Evolutionary conservation across 345 rosid species (phyloP).

Genomic region (Microthlaspi erraticum): DNA sequence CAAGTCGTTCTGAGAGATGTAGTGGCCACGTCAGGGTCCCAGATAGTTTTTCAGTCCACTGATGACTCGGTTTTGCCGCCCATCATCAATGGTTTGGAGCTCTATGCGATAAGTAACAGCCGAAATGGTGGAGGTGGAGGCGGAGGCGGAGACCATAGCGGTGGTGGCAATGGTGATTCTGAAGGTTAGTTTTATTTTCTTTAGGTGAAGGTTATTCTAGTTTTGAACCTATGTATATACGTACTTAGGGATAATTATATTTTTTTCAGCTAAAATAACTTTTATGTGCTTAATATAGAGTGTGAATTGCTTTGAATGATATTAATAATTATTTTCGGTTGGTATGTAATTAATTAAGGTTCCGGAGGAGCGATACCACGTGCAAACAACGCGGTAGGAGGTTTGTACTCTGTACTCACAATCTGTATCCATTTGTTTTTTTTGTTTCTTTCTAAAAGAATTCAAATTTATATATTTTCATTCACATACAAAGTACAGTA

Average conservation of each 20-base stretch:
- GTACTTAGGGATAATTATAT: too few relatives aligned
- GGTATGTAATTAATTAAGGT: not conserved
- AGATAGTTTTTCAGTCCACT: constrained; percentile 32
- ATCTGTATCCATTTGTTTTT: too few relatives aligned
- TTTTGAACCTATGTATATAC: not conserved
- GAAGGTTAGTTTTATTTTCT: not conserved
- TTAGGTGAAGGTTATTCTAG: not conserved
- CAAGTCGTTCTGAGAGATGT: constrained; percentile 36
- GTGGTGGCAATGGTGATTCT: constrained; percentile 6
- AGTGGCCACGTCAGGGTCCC: constrained; percentile 12
- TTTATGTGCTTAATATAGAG: too few relatives aligned
- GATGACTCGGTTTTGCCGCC: constrained; percentile 29
- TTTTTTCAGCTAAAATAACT: too few relatives aligned
- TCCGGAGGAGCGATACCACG: not conserved
- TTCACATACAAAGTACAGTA: too few relatives aligned
- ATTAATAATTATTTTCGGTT: not conserved
- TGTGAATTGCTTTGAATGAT: not conserved
- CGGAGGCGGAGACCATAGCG: not conserved
- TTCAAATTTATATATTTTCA: too few relatives aligned
- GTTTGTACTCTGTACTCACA: constrained; percentile 12
- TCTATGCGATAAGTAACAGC: constrained; percentile 36
- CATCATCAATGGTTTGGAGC: constrained; percentile 35
- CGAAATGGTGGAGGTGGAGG: not conserved
- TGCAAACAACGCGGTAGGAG: not conserved
- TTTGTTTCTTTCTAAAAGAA: too few relatives aligned